A percentile compares a stretch with the other conserved stretches of the same genome.
Evolutionary conservation across 345 rosid genomes (phyloP).

Genomic region (Eucalyptus marginata): DNA sequence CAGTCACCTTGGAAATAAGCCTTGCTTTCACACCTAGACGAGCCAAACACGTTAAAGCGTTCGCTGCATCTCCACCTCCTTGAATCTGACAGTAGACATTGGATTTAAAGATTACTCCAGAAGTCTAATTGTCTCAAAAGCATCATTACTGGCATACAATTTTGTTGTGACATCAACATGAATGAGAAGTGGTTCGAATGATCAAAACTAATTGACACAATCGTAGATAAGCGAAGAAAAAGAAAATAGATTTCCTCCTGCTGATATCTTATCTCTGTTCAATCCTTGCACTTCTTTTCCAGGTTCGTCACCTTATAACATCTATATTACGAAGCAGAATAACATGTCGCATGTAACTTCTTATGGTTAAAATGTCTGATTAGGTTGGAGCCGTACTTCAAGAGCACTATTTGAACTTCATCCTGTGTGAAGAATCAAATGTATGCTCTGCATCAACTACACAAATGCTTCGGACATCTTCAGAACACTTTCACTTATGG

Average conservation of each 20-base stretch:
- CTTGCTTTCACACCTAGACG: constrained; percentile 28
- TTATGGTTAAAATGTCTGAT: not conserved
- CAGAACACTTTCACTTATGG: not conserved
- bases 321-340: not conserved
- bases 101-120: not conserved
- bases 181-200: not conserved
- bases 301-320: not conserved
- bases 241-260: not conserved
- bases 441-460: not conserved
- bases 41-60: constrained; percentile 26
- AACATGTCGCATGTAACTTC: not conserved
- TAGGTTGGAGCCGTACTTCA: no score
- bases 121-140: not conserved
- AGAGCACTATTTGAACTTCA: not conserved
- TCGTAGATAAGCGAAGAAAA: not conserved
- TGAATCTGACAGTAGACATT: constrained; percentile 6
- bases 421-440: not conserved
- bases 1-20: constrained; percentile 22
- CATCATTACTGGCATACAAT: not conserved
- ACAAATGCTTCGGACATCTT: not conserved
- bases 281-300: not conserved
- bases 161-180: not conserved
- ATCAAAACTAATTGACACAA: not conserved
- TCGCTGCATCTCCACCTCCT: constrained; percentile 40
- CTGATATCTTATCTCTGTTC: not conserved